Conservation (phyloP, 371 early-diverging fungal species). For the Circinella umbellata region DNA sequence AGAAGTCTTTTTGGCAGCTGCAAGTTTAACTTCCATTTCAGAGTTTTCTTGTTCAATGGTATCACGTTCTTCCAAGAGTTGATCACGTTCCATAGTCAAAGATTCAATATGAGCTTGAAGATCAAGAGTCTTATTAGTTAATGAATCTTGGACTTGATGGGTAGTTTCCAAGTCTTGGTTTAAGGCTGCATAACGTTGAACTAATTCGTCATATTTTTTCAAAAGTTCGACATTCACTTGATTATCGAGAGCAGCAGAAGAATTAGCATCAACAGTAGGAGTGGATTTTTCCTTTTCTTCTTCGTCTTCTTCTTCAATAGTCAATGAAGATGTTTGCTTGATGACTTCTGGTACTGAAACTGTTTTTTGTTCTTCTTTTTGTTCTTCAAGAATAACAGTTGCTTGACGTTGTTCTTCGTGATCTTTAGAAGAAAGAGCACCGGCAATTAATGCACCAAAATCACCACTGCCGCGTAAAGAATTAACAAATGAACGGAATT, state of each 20-base stretch:
- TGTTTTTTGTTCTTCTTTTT: not conserved
- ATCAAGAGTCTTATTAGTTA: slow-evolving; percentile 23
- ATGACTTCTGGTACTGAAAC: not conserved
- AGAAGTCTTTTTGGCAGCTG: slow-evolving; percentile 40
- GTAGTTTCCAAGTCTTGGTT: slow-evolving; percentile 1
- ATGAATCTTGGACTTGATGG: not conserved
- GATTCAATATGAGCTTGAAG: slow-evolving; percentile 38
- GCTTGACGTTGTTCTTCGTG: not conserved
- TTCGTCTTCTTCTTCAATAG: not conserved
- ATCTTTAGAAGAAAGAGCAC: slow-evolving; percentile 29
- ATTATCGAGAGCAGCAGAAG: not conserved
- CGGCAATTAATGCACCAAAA: slow-evolving; percentile 47
- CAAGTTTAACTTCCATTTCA: slow-evolving; percentile 25
- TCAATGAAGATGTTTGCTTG: not conserved
- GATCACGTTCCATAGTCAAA: slow-evolving; percentile 27
- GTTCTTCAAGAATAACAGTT: not conserved
- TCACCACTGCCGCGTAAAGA: slow-evolving; percentile 42
- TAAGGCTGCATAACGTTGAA: slow-evolving; percentile 1
- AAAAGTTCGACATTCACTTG: not conserved
- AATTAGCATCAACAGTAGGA: not conserved
- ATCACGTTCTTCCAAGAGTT: slow-evolving; percentile 35
- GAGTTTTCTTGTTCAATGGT: slow-evolving; percentile 36
- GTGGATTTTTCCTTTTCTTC: not conserved
- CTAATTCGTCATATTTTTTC: slow-evolving; percentile 8
- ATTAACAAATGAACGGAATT: slow-evolving; percentile 42